Evolutionary conservation across 106 monocot species (phyloP), one percentile per base, ranked within the genome.

Genomic region (Dioscorea zingiberensis): DNA sequence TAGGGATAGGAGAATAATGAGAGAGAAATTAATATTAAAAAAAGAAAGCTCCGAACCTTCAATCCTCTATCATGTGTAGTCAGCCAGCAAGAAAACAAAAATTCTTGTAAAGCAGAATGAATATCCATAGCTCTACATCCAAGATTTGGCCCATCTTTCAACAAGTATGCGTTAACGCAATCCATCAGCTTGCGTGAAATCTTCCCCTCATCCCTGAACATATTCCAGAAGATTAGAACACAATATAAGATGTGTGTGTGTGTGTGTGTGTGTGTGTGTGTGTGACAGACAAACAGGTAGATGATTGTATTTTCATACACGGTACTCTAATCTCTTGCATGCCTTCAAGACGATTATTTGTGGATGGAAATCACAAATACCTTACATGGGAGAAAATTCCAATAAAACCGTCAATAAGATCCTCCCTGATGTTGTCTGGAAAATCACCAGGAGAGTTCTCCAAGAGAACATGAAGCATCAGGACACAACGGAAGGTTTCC

Each of bases 61-160:
- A 97, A 63, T 3, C 69, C 76, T 38, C 69, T 71, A 70, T 97
- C 95, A 73, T 77, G 91, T 28, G 94, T 88, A 4, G 71, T 70
- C 30, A 81, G 66, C 91, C 95, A 91, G 76, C 25, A 91, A 28
- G 61, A 80, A 44, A 92, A 75, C 55, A 91, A 55, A 71, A 85
- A 83, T 18, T 85, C 88, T 44, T 88, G 78, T 12, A 95, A 23
- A 62, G 88, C 72, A 69, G 27, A 81, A 83, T 91, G 91, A 14
- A 95, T 74, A 23, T 88, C 77, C 63, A 88, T 65, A 38, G 79
- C 73, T 68, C 63, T 65, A 63, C 21, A 29, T 69, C 91, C 91
- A 60, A 97, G 78, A 70, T 97, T 97, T 56, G 91, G 91, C 17
- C 95, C 95, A 71, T 88, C 95, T 75, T 85, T 91, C n/a, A 84